These are phyloP conservation scores for Penicillium sp. DNA, from an alignment of 2,329 filamentous ascomycete genomes.

Conservation along the genomic window DNA sequence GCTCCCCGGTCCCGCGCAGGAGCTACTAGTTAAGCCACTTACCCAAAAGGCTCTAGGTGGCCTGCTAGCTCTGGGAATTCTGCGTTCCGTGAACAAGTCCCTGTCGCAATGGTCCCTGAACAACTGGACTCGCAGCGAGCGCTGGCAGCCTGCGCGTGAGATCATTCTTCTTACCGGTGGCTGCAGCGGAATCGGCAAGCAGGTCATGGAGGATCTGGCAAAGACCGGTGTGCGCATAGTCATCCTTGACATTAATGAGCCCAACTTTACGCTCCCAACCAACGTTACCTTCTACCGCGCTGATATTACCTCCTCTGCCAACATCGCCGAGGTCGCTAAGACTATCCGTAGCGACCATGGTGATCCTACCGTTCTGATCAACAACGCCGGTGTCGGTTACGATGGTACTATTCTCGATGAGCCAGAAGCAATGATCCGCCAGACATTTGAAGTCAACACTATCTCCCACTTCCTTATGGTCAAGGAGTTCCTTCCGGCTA, in stretches of 20 bases:
- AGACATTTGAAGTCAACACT: constrained; percentile 51
- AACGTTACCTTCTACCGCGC: constrained; percentile 37
- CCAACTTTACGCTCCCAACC: constrained; percentile 26
- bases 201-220: constrained; percentile 32
- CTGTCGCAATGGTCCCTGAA: constrained; percentile 29
- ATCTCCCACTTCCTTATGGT: constrained; percentile 49
- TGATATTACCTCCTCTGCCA: constrained; percentile 35
- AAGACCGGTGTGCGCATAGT: constrained; percentile 28
- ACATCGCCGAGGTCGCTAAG: constrained; percentile 31
- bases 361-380: constrained; percentile 46
- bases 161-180: constrained; percentile 37
- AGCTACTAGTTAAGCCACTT: constrained; percentile 24
- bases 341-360: constrained; percentile 40
- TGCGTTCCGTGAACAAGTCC: constrained; percentile 27
- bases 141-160: constrained; percentile 28
- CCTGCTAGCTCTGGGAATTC: constrained; percentile 21
- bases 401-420: constrained; percentile 47
- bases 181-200: constrained; percentile 37
- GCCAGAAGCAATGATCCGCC: constrained; percentile 41
- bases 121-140: constrained; percentile 26
- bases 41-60: constrained; percentile 26
- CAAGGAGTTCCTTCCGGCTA: constrained; percentile 50
- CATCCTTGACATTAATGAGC: constrained; percentile 38
- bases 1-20: constrained; percentile 27
- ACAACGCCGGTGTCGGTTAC: constrained; percentile 49